Evolutionary conservation across 1,284 basidiomycete genomes (phyloP).

Genomic region (Ganoderma resinaceum): DNA sequence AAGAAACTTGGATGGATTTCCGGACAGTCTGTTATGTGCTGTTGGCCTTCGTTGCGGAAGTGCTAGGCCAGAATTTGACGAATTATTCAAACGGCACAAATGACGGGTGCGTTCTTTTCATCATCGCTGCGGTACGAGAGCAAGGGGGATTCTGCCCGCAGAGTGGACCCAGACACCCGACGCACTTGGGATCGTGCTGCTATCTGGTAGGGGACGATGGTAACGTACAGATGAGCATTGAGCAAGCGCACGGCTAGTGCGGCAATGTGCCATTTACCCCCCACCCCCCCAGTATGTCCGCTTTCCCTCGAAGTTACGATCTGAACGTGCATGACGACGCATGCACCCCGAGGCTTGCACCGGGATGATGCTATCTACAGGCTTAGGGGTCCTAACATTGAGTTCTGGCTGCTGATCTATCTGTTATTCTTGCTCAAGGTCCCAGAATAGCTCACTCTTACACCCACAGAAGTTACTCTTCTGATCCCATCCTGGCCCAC

Average conservation of each 20-base stretch:
- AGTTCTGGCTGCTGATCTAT: background rate
- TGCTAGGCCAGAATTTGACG: slow-evolving; percentile 13
- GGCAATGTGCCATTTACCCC: background rate
- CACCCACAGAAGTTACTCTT: slow-evolving; percentile 35
- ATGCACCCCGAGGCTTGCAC: background rate
- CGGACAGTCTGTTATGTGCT: slow-evolving; percentile 11
- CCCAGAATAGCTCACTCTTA: background rate
- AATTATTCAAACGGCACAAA: slow-evolving; percentile 19
- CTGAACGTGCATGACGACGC: too few relatives aligned
- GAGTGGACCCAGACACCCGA: background rate
- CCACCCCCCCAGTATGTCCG: too few relatives aligned
- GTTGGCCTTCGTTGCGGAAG: slow-evolving; percentile 5
- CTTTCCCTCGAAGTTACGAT: too few relatives aligned
- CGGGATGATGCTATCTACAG: too few relatives aligned
- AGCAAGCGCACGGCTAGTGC: background rate
- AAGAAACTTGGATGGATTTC: slow-evolving; percentile 11
- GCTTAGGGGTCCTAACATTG: background rate
- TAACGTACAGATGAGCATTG: background rate
- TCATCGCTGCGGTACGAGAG: background rate
- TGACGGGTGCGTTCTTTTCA: slow-evolving; percentile 25
- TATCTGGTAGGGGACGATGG: background rate
- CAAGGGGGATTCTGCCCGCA: background rate
- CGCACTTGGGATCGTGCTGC: background rate
- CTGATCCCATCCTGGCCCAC: slow-evolving; percentile 79
- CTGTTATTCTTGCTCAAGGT: background rate